Percentiles rank a stretch among this genome's conserved stretches.
Conservation (phyloP, 345 rosid genomes). For the Populus davidiana region DNA sequence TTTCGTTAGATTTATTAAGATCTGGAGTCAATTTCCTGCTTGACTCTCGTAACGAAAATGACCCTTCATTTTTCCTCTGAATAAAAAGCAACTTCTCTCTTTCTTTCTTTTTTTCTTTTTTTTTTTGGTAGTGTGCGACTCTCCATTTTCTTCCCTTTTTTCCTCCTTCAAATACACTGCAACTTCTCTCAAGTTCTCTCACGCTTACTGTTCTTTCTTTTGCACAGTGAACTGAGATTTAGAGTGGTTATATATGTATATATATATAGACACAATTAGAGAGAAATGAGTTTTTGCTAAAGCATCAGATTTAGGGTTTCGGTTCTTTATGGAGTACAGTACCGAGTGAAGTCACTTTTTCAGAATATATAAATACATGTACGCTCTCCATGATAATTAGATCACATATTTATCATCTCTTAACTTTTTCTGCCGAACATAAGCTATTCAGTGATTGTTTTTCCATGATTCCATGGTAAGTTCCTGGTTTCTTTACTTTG, state of each 20-base stretch:
- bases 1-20: conserved; percentile 3
- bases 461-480: neutral
- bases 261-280: neutral
- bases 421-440: neutral
- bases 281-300: neutral
- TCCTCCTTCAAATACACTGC: too few relatives aligned
- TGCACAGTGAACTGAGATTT: neutral
- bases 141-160: neutral
- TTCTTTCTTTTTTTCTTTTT: too few relatives aligned
- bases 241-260: neutral
- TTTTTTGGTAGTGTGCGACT: neutral
- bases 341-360: neutral
- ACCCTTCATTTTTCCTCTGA: neutral
- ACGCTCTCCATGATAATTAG: neutral
- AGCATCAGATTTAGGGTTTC: neutral
- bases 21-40: conserved; percentile 6
- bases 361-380: neutral
- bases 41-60: conserved; percentile 7
- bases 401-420: neutral
- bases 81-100: neutral
- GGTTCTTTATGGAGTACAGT: neutral
- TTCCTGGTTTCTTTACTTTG: neutral
- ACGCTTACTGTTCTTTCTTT: neutral
- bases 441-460: neutral
- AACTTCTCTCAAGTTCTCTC: neutral